Base-by-base conservation (phyloP, 2,329 filamentous ascomycete genomes). In the Trichoderma sp. region DNA sequence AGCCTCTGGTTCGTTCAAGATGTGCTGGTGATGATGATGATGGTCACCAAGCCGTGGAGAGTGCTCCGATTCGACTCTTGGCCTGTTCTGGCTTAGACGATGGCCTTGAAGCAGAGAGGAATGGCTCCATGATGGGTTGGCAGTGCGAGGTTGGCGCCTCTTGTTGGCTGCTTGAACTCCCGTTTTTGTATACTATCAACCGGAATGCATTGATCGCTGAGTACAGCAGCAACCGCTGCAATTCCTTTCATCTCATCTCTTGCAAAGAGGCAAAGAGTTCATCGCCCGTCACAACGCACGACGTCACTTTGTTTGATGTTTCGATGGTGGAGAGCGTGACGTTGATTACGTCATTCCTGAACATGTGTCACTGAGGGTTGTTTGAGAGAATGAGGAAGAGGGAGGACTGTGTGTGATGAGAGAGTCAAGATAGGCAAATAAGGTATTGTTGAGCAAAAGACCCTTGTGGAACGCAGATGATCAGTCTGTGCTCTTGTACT, bases 271-370 rank as follows among this genome's bases (percentile, higher is more conserved):
- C 12, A 30, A 9, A 14, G 10, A 39, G 34, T 39, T 10, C 34
- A 39, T 15, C 26, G 30, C 2, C 19, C 26, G 9, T 21, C 45
- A 52, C 50, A 39, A 19, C 34, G 7, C 57, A 55, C 48, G 59
- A 63, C 62, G 62, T 64, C 62, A 64, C 50, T 47, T n/a, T 19
- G 57, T 30, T 41, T 41, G 44, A 17, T 47, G 41, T 39, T 43
- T 54, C 9, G 50, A 21, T 12, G 26, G 41, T 44, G 54, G 62
- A 64, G 62, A 64, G 19, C 14, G 26, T 54, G 43, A 19, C 55
- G 28, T 34, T 60, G 63, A 60, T 65, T 65, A 65, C 63, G 63
- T 65, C 63, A 65, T 52, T 26, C 30, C n/a, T 24, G 3, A 24
- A 24, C 47, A 55, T 41, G 63, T 65, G 47, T 58, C 55, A 65